Evolutionary conservation across 768 basidiomycete species (phyloP), one percentile per base, ranked within the genome.

Genomic region (Austroboletus festivus): DNA sequence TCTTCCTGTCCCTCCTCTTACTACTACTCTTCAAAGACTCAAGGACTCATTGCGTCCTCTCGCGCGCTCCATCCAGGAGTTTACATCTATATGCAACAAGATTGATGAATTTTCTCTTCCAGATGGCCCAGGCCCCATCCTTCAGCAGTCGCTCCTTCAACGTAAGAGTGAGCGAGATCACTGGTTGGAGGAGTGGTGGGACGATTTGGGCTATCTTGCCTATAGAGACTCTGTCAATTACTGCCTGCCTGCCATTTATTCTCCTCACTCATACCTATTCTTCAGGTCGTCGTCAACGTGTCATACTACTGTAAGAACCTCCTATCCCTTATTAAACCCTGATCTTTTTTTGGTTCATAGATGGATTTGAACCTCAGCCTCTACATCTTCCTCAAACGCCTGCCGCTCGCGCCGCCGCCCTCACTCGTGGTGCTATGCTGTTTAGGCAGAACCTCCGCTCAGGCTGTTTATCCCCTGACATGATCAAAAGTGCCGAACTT

Each of bases 111-210:
- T 92, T 54, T 81, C 67, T 9, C 52, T 48, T 3, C 54, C 60
- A 13, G 66, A 61, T 2, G 73, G 73, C 39, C 63, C 59, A 4
- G 83, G 76, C 0, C 74, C 66, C 5, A 68, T 75, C 60, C 74
- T 95, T 26, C 93, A 95, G 52, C 62, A 72, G 38, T 68, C 85
- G 23, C 69, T 96, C 48, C 68, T 83, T 52, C 64, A 75, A 35
- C 74, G 80, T 38, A 75, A 79, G 16, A 70, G 69, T 21, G 75
- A 78, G 51, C 78, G 71, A 38, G 73, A 76, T 31, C 87, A 91
- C 58, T 97, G 93, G 93, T 73, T 97, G 21, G 89, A 91, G 57
- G 80, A 89, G 49, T 96, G 94, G 92, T 97, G 94, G 93, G 93
- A 97, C 63, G 85, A 90, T 55, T 66, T 62, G 15, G 89, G 73